Percentiles rank a stretch among this genome's conserved stretches.
Evolutionary conservation across 208 protist species (phyloP).

Genomic region (Entamoeba invadens): DNA sequence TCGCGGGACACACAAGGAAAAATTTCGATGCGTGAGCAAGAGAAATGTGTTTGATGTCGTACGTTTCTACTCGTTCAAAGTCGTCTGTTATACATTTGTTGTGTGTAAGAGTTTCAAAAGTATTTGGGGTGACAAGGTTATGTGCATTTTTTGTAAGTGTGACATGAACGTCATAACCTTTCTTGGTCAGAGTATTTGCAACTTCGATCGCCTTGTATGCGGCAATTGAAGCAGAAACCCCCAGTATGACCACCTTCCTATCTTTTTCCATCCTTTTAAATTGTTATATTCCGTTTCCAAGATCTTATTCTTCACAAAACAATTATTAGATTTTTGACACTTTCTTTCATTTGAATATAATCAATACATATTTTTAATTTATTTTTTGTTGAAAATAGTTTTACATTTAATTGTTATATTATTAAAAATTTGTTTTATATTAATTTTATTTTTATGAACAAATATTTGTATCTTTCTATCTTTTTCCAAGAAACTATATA

Average conservation of each 20-base stretch:
- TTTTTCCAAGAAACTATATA: no score
- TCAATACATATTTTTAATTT: no score
- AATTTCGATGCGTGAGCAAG: background rate
- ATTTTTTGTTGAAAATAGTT: no score
- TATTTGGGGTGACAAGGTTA: background rate
- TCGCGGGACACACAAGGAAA: background rate
- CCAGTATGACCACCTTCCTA: slow-evolving; percentile 1
- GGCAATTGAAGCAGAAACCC: slow-evolving; percentile 10
- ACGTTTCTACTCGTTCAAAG: background rate
- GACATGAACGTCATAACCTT: background rate
- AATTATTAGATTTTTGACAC: no score
- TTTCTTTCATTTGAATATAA: no score
- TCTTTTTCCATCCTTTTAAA: background rate
- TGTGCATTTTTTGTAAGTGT: background rate
- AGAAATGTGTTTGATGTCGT: background rate
- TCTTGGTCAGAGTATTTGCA: background rate
- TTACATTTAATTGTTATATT: no score
- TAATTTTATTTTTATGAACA: no score
- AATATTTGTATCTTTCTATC: no score
- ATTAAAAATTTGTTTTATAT: no score
- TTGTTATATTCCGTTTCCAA: background rate
- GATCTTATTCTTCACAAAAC: no score
- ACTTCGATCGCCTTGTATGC: slow-evolving; percentile 1
- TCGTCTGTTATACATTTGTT: background rate
- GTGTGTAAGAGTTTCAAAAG: background rate